Evolutionary conservation across 2,329 filamentous ascomycete species (phyloP).

Genomic region (Sporothrix globosa): DNA sequence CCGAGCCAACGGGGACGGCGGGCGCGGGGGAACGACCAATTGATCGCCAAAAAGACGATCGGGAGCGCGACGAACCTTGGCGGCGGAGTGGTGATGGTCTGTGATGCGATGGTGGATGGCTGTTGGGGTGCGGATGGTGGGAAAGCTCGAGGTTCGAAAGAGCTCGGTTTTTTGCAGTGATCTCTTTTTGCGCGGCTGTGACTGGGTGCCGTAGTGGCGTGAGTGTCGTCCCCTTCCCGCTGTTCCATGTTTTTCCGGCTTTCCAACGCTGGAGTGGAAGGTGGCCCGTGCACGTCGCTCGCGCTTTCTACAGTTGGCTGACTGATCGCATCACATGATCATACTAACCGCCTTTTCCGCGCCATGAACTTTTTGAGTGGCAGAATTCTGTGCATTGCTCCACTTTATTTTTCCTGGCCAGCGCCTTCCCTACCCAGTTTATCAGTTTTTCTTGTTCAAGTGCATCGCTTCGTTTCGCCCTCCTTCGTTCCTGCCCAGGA

Average conservation of each 20-base stretch:
- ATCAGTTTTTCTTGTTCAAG: slow-evolving; percentile 16
- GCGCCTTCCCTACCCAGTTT: slow-evolving; percentile 20
- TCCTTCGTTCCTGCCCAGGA: slow-evolving; percentile 21
- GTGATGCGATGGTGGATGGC: slow-evolving; percentile 16
- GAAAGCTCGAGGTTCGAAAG: slow-evolving; percentile 26
- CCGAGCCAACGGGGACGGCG: background rate
- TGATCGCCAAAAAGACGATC: background rate
- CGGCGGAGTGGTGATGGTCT: slow-evolving; percentile 30
- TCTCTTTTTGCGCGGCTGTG: slow-evolving; percentile 33
- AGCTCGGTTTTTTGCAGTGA: slow-evolving; percentile 31
- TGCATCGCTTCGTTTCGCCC: slow-evolving; percentile 19
- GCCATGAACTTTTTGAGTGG: slow-evolving; percentile 11
- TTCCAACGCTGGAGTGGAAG: background rate
- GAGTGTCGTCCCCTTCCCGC: slow-evolving; percentile 27
- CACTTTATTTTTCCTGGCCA: slow-evolving; percentile 16
- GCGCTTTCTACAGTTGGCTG: background rate
- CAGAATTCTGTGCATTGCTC: slow-evolving; percentile 28
- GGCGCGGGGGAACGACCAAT: slow-evolving; percentile 8
- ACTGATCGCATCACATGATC: slow-evolving; percentile 10
- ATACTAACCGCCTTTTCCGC: slow-evolving; percentile 16
- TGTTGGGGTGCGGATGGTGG: background rate
- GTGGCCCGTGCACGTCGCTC: slow-evolving; percentile 29
- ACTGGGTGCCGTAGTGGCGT: slow-evolving; percentile 35
- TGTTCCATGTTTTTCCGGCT: slow-evolving; percentile 36
- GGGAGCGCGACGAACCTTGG: slow-evolving; percentile 28